phyloP scores from a whole-genome alignment of 2,329 filamentous ascomycete species.

The Coniosporium tulheliwenetii region DNA sequence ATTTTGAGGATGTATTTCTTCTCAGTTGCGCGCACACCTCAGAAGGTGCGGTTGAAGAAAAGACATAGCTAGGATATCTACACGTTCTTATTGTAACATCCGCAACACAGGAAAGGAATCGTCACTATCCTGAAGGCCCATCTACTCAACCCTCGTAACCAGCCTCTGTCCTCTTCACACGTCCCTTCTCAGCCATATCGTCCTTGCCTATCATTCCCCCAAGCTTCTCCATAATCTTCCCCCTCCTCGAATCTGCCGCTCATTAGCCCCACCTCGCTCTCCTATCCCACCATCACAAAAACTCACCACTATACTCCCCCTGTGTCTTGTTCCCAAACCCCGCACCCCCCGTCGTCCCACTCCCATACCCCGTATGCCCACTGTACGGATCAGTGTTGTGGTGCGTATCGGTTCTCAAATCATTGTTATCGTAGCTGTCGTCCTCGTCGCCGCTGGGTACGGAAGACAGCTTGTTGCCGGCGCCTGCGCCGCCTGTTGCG shows the following conservation, averaged over 20 bases:
- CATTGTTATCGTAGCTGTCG: conserved; percentile 2
- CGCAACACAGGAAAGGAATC: no score
- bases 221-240: conserved; percentile 44
- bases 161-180: conserved; percentile 29
- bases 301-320: neutral
- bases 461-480: conserved; percentile 1
- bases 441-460: neutral
- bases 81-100: no score
- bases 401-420: neutral
- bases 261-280: neutral
- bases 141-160: conserved; percentile 1
- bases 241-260: conserved; percentile 30
- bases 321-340: no score
- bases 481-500: neutral
- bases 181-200: conserved; percentile 32
- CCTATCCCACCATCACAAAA: neutral
- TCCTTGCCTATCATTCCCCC: conserved; percentile 34
- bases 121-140: no score
- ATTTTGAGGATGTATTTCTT: no score
- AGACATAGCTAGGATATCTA: no score
- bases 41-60: no score
- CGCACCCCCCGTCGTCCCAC: no score
- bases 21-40: no score
- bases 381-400: no score
- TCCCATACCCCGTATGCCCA: no score